Evolutionary conservation across 331 rosid genomes (phyloP), one percentile per base, ranked within the genome.

Genomic region (Prunus yedoensis): DNA sequence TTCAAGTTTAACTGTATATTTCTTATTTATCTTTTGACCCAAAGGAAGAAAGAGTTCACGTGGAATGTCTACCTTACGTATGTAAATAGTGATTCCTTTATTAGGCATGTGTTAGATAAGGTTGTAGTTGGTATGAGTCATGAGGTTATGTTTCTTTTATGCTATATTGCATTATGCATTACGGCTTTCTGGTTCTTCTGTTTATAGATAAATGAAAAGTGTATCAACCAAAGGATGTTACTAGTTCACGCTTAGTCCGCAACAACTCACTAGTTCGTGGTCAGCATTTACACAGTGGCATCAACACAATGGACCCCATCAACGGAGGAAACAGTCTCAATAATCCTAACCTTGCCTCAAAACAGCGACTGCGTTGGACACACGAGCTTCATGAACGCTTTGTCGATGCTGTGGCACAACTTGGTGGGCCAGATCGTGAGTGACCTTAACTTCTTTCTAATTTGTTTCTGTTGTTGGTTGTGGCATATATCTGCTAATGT

Each of bases 351-450:
- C 91, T 87, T 60, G 64, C 89, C 82, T 92, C 99, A 38, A 95
- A 92, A 85, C 97, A 90, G 70, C 85, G 99, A 57, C 79, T 95
- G 66, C 93, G 97, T 71, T 95, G 99, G 99, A 95, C 99, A 1
- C 90, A 92, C 79, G 99, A 95, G 47, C 90, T 95, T 75, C 99
- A 95, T 68, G 97, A 95, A 65, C 96, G 97, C 83, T 95, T 95
- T 76, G 90, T 95, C 66, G 97, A 90, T 85, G 97, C 99, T 9
- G 99, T 95, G 82, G 92, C 89, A 83, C 97, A 95, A 79, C 99
- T 95, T 76, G 99, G 99, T 32, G 99, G 99, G 64, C 99, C 97
- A 66, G 99, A 95, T 84, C 96, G 99, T 95, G 88, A 92, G 99
- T 89, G 78, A 77, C 75, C 79, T 63, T 50, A 43, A 56, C 67